Percentiles rank a stretch among this genome's conserved stretches.
Conservation (phyloP, 345 rosid species). For the Firmiana major region DNA sequence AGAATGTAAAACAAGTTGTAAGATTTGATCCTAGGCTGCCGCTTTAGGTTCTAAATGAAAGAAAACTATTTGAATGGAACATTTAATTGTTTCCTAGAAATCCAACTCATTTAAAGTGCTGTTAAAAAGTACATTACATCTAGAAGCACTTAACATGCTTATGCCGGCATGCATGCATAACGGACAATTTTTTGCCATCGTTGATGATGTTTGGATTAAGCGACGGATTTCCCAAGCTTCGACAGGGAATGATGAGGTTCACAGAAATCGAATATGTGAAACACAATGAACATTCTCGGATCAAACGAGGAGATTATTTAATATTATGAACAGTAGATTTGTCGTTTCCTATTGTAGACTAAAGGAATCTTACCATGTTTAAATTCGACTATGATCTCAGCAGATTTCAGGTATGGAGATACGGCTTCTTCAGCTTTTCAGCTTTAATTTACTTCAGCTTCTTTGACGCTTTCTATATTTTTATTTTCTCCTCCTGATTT, state of each 20-base stretch:
- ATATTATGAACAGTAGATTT: constrained; percentile 10
- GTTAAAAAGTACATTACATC: too few relatives aligned
- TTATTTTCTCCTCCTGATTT: not conserved
- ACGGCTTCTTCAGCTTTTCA: constrained; percentile 6
- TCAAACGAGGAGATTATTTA: not conserved
- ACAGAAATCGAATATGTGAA: not conserved
- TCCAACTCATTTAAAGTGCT: not conserved
- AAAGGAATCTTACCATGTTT: constrained; percentile 22
- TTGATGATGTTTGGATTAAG: not conserved
- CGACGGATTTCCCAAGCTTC: constrained; percentile 8
- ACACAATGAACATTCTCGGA: constrained; percentile 17
- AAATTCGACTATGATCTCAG: constrained; percentile 28
- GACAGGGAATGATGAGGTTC: not conserved
- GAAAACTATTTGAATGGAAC: too few relatives aligned
- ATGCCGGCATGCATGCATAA: too few relatives aligned
- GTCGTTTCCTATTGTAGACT: constrained; percentile 17
- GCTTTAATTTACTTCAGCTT: not conserved
- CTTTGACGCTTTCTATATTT: not conserved
- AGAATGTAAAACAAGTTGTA: too few relatives aligned
- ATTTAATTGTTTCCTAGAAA: not conserved
- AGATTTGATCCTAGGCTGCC: too few relatives aligned
- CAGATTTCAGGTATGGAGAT: constrained; percentile 14
- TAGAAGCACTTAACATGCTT: too few relatives aligned
- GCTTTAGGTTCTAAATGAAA: too few relatives aligned
- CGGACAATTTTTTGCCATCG: not conserved